Base-by-base conservation (phyloP, 2,329 filamentous ascomycete species). In the Aspergillus intermedius region DNA sequence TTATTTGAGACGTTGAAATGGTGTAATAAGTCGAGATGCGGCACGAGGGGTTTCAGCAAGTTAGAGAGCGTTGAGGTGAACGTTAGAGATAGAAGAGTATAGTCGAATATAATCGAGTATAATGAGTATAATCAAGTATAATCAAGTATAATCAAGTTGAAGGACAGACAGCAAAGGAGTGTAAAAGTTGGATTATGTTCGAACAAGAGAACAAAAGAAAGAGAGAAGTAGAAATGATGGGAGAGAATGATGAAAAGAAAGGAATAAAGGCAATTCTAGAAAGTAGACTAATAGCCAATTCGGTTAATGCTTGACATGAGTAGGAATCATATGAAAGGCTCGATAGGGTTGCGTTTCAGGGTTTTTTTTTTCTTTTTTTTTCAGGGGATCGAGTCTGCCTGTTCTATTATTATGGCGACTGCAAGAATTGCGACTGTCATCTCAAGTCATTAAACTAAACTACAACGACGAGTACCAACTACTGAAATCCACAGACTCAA, bases 121-220 rank as follows among this genome's bases (percentile, higher is more conserved):
- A 19, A 19, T 19, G 3, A 19, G 17, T 19, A 19, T 19, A 19
- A 19, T 3, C 17, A 19, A 41, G 17, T 41, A 43, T 28, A 25
- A 25, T 9, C 25, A 28, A 28, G 25, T 28, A 28, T 5, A 28
- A 28, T 28, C 17, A 19, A 19, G 17, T 19, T 19, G 9, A 28
- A 28, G 9, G 25, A 28, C 12, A 28, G 25, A 28, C 25, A 28
- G 25, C 25, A 28, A 28, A 28, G 25, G 25, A 28, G 25, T 28
- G 25, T 28, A 28, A 12, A 28, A 28, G 25, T 28, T 28, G 25
- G 25, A 28, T 28, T 12, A 4, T 12, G 9, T 28, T 10, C 25
- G 25, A 28, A 28, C 9, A 8, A 28, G 37, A 25, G 25, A 39
- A 39, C 35, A 47, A 49, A 44, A 54, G 32, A 46, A 39, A 40